These are phyloP conservation scores for Bipolaris cookei DNA, from an alignment of 2,329 filamentous ascomycete species.

Conservation along the genomic window DNA sequence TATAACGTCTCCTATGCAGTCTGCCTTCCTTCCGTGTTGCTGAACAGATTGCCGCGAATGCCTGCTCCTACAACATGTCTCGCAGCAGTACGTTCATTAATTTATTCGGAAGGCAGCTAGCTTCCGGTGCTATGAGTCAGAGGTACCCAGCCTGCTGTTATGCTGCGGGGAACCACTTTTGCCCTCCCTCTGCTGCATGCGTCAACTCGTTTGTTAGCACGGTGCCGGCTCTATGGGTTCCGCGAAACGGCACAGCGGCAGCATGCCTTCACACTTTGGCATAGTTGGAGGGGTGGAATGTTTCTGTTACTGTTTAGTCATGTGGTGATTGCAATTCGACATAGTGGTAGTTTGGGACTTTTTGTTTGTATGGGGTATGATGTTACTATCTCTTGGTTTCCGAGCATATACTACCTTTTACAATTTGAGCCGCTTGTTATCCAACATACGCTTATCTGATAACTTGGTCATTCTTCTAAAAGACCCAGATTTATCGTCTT, in stretches of 20 bases:
- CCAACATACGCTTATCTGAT: no score
- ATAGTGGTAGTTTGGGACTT: not conserved
- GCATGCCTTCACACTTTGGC: slow-evolving; percentile 2
- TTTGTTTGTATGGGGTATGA: not conserved
- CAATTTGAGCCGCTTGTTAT: no score
- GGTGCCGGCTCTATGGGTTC: not conserved
- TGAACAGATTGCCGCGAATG: not conserved
- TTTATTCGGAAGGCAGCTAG: slow-evolving; percentile 6
- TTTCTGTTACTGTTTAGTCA: no score
- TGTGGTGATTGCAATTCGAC: not conserved
- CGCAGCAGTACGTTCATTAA: not conserved
- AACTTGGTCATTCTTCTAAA: no score
- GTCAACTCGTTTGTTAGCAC: slow-evolving; percentile 17
- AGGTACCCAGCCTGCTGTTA: slow-evolving; percentile 2
- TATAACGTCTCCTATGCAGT: not conserved
- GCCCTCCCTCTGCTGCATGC: slow-evolving; percentile 1
- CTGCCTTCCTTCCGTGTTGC: slow-evolving; percentile 17
- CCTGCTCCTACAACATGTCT: not conserved
- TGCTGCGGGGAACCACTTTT: not conserved
- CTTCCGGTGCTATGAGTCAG: not conserved
- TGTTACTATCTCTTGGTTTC: not conserved
- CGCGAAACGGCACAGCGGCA: slow-evolving; percentile 11
- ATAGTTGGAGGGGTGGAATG: not conserved
- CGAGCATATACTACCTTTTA: no score
- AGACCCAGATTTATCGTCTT: no score